Evolutionary conservation across 345 rosid species (phyloP), one percentile per base, ranked within the genome.

Genomic region (Psidium friedrichsthalianum): DNA sequence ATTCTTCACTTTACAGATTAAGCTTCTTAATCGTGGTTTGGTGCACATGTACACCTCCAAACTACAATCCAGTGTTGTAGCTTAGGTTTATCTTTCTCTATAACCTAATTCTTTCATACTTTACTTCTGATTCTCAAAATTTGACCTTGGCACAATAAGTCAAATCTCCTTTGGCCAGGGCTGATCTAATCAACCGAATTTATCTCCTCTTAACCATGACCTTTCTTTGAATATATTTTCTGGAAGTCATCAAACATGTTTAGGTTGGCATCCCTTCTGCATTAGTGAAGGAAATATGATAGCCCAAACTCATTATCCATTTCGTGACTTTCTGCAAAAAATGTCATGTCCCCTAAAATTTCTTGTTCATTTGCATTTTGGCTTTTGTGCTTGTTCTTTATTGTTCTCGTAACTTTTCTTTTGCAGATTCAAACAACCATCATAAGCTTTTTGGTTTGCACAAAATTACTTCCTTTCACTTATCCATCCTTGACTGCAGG

Each of bases 401-500:
- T 80, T 80, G 54, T 20, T 47, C 32, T 47, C 13, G 16, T 47
- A 0, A 80, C 27, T 47, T 42, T 80, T 80, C 32, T 64, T 64
- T 64, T 32, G 78, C 78, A 64, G 78, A 64, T 64, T 16, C 12
- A 32, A 32, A 64, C 24, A 18, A 64, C 24, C 44, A 64, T 64
- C 78, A 36, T 82, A 58, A 64, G 56, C n/a, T 69, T 57, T 20
- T 22, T 8, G 8, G 6, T 64, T 64, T 64, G 78, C 24, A 64
- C 78, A 5, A 58, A 32, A 56, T 53, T 74, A 44, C 27, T 69
- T 82, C 36, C 40, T 82, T 51, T 51, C n/a, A 44, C 55, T 89
- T 42, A 44, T 24, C 64, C 47, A 51, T 74, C 85, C 88, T 80
- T 61, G 76, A 32, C 51, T 91, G 92, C 92, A 95, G 99, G 85